Conservation (phyloP, 768 basidiomycete species). For the Tylopilus sp. region DNA sequence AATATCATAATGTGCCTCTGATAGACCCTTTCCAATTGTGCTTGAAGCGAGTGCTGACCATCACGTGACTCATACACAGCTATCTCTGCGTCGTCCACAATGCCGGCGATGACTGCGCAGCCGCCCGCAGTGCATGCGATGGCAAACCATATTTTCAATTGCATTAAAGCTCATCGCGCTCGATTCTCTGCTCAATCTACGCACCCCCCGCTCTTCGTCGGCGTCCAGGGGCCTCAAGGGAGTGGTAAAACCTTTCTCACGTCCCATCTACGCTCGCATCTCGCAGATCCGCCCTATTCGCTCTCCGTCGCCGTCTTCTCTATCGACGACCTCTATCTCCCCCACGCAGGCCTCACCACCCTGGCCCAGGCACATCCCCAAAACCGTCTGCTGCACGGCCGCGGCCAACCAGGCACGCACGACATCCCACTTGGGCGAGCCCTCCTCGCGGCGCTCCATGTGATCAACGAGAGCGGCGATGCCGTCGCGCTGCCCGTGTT, state of each 20-base stretch:
- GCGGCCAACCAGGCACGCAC: constrained; percentile 94
- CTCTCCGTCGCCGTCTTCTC: constrained; percentile 65
- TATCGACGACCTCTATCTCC: constrained; percentile 84
- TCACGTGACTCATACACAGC: constrained; percentile 13
- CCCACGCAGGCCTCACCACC: constrained; percentile 54
- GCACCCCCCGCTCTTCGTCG: constrained; percentile 69
- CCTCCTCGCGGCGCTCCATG: constrained; percentile 49
- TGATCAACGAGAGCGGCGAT: constrained; percentile 29
- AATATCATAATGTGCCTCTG: constrained; percentile 19
- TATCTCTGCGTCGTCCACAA: background rate
- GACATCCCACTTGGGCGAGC: constrained; percentile 65
- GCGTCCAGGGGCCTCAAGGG: constrained; percentile 91
- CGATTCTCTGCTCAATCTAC: constrained; percentile 6
- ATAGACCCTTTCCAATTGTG: constrained; percentile 3
- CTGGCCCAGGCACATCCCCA: constrained; percentile 49
- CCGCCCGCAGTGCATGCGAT: constrained; percentile 38
- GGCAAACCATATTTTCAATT: constrained; percentile 36
- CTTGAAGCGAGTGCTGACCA: background rate
- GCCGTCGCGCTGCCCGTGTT: constrained; percentile 68
- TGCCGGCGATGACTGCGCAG: constrained; percentile 9
- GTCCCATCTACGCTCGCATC: constrained; percentile 44
- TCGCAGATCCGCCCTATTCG: constrained; percentile 43
- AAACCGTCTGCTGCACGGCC: constrained; percentile 71
- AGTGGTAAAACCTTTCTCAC: constrained; percentile 88
- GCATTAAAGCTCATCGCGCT: constrained; percentile 33